Evolutionary conservation across 2,329 filamentous ascomycete genomes (phyloP).

Genomic region (Neonectria neomacrospora): DNA sequence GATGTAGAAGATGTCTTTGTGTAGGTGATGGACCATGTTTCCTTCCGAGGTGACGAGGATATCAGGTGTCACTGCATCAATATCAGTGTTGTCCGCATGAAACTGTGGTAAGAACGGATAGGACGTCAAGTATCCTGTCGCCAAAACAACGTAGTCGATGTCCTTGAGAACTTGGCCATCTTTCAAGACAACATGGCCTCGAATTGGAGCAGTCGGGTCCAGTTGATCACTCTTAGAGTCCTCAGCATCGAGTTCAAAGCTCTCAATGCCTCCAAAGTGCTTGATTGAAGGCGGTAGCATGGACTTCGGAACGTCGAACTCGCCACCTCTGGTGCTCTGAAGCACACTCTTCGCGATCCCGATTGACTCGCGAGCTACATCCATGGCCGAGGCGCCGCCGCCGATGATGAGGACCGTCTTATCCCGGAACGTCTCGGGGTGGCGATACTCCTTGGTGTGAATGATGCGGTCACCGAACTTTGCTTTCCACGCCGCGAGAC

Average conservation of each 20-base stretch:
- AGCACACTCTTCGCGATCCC: slow-evolving; percentile 53
- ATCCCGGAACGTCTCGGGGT: slow-evolving; percentile 65
- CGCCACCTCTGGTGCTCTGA: slow-evolving; percentile 66
- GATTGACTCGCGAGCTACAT: slow-evolving; percentile 55
- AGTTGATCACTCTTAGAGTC: slow-evolving; percentile 4
- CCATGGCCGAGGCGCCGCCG: slow-evolving; percentile 57
- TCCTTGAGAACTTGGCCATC: slow-evolving; percentile 63
- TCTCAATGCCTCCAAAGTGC: slow-evolving; percentile 62
- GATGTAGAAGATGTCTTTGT: slow-evolving; percentile 79
- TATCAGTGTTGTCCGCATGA: slow-evolving; percentile 51
- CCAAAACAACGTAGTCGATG: slow-evolving; percentile 72
- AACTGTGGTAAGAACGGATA: slow-evolving; percentile 70
- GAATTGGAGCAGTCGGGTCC: slow-evolving; percentile 53
- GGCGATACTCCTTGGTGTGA: slow-evolving; percentile 80
- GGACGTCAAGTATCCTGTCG: slow-evolving; percentile 75
- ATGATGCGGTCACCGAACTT: slow-evolving; percentile 63
- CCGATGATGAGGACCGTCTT: slow-evolving; percentile 66
- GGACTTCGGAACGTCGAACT: slow-evolving; percentile 65
- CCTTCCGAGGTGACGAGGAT: slow-evolving; percentile 72
- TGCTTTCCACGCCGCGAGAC: slow-evolving; percentile 67
- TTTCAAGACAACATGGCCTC: slow-evolving; percentile 61
- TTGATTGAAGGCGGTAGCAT: slow-evolving; percentile 65
- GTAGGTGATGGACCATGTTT: slow-evolving; percentile 71
- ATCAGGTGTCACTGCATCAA: slow-evolving; percentile 60
- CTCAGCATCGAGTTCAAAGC: slow-evolving; percentile 52